Evolutionary conservation across 2,329 filamentous ascomycete species (phyloP), one percentile per base, ranked within the genome.

Genomic region (Colletotrichum navitas): DNA sequence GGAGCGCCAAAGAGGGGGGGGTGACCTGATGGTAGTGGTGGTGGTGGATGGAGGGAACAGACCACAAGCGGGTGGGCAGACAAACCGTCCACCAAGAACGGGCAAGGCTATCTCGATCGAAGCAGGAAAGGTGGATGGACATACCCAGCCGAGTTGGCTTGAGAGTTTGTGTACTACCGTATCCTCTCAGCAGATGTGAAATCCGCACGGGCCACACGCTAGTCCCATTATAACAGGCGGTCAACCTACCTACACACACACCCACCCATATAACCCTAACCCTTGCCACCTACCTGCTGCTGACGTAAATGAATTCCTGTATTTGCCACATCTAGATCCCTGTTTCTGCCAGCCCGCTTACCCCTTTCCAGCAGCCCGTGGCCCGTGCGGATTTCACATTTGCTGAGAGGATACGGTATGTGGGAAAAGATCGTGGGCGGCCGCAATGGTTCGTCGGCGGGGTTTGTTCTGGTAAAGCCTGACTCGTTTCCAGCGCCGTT

Each of bases 401-500:
- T n/a, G n/a, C n/a, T n/a, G n/a, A n/a, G n/a, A n/a, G n/a, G n/a
- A n/a, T n/a, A n/a, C n/a, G n/a, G n/a, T n/a, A 11, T 36, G 34
- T 36, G 10, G 34, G 34, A 36, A 29, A 41, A 43, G 47, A 62
- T 70, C 41, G 56, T 29, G 34, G 54, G 66, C 32, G 34, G 34
- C 26, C 66, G 21, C 39, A 45, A 54, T 69, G 54, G 29, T 51
- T 39, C n/a, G 24, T 26, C n/a, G 45, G 52, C 45, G 36, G 51
- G 55, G 51, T 49, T 68, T 62, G n/a, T 52, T 62, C 47, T 36
- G 6, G 29, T 5, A n/a, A 18, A 49, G 56, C 32, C 62, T 68
- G 68, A 71, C 64, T 68, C 68, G 58, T 16, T 32, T 5, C 18
- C 49, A 34, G 16, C 26, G 32, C 49, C 63, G 67, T 67, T 56